Evolutionary conservation across 148 eudicot genomes (phyloP).

Genomic region (Oxyria digyna): DNA sequence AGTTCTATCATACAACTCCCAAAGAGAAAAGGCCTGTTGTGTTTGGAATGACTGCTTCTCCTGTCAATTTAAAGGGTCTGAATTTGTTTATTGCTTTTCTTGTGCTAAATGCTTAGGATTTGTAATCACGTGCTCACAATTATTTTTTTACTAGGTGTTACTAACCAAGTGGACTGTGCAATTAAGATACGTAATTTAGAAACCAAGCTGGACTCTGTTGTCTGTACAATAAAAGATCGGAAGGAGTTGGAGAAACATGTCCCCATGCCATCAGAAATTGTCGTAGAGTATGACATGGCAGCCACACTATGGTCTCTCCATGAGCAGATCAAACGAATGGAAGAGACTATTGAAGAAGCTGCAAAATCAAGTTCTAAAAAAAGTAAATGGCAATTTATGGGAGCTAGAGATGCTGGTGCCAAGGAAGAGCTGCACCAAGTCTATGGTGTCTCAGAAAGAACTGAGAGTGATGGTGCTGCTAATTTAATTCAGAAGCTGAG

Average conservation of each 20-base stretch:
- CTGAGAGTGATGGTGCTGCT: slow-evolving; percentile 99
- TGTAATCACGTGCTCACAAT: neutral
- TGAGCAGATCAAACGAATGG: slow-evolving; percentile 93
- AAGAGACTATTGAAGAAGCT: slow-evolving; percentile 75
- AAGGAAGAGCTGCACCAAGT: slow-evolving; percentile 93
- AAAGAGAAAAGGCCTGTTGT: slow-evolving; percentile 91
- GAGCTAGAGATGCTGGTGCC: slow-evolving; percentile 98
- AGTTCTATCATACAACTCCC: slow-evolving; percentile 90
- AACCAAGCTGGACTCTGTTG: slow-evolving; percentile 87
- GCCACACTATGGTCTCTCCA: slow-evolving; percentile 82
- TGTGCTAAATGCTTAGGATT: neutral
- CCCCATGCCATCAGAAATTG: slow-evolving; percentile 91
- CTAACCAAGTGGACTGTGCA: slow-evolving; percentile 98
- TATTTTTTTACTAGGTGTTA: slow-evolving; percentile 52
- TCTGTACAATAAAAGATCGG: slow-evolving; percentile 95
- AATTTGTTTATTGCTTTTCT: neutral
- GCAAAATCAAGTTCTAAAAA: slow-evolving; percentile 81
- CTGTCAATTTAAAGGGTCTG: slow-evolving; percentile 93
- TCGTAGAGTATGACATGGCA: slow-evolving; percentile 90
- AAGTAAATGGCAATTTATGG: slow-evolving; percentile 99
- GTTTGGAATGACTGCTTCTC: slow-evolving; percentile 99
- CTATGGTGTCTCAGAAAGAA: slow-evolving; percentile 97
- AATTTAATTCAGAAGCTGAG: slow-evolving; percentile 93
- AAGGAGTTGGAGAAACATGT: slow-evolving; percentile 94
- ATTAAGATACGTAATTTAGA: slow-evolving; percentile 91